Percentiles rank a stretch among this genome's conserved stretches.
These are phyloP conservation scores for Tetrahymena malaccensis DNA, from an alignment of 73 alveolate genomes.

Conservation along the genomic window DNA sequence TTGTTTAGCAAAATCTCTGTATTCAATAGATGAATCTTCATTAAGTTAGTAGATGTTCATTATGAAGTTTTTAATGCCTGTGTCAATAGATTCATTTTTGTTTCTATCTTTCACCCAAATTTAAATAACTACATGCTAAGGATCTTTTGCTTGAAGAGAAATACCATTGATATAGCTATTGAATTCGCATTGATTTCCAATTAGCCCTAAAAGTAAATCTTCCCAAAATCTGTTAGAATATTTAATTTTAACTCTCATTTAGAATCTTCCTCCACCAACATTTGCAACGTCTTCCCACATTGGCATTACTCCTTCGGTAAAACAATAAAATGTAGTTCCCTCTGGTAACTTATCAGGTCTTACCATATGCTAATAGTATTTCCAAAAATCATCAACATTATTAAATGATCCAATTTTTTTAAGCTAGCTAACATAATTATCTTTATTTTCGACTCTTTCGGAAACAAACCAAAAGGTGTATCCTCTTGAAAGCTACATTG, in stretches of 20 bases:
- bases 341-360: slow-evolving; percentile 61
- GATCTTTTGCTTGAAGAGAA: not conserved
- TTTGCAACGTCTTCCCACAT: slow-evolving; percentile 84
- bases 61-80: not conserved
- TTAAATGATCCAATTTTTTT: slow-evolving; percentile 3
- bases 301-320: slow-evolving; percentile 67
- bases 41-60: not conserved
- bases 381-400: slow-evolving; percentile 68
- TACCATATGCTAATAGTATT: slow-evolving; percentile 56
- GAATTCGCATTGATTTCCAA: slow-evolving; percentile 61
- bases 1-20: not conserved
- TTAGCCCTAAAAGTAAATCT: slow-evolving; percentile 59
- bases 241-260: slow-evolving; percentile 54
- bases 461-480: not conserved
- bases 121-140: not conserved
- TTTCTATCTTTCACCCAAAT: not conserved
- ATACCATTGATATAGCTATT: slow-evolving; percentile 65
- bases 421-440: not conserved
- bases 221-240: slow-evolving; percentile 73
- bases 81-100: not conserved
- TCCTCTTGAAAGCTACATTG: not conserved
- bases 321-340: slow-evolving; percentile 61
- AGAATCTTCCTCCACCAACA: slow-evolving; percentile 71
- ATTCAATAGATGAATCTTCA: not conserved
- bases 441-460: not conserved